phyloP scores from a whole-genome alignment of 495 filamentous ascomycete species.

The Haplographium delicatum region DNA sequence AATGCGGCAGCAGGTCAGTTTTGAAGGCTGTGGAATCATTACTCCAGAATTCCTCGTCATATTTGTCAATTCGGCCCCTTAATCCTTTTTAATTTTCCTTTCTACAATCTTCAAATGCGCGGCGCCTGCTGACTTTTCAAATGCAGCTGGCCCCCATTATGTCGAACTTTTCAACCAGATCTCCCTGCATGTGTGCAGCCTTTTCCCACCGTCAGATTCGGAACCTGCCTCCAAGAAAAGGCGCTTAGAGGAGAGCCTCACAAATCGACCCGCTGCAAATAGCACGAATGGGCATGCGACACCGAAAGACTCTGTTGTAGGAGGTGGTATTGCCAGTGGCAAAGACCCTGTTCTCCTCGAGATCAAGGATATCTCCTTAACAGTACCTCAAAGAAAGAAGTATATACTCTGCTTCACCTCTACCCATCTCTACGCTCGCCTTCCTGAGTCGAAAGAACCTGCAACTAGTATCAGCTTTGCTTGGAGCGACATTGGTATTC shows the following conservation, averaged over 20 bases:
- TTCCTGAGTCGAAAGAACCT: conserved; percentile 55
- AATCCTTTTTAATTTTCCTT: background rate
- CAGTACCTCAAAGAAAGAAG: conserved; percentile 89
- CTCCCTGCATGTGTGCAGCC: conserved; percentile 40
- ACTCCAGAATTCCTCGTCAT: background rate
- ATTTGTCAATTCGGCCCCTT: no score
- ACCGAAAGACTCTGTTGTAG: background rate
- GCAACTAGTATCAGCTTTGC: conserved; percentile 62
- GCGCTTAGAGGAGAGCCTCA: conserved; percentile 40
- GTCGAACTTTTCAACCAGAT: conserved; percentile 50
- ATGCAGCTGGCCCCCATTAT: conserved; percentile 21
- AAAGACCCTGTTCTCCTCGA: conserved; percentile 49
- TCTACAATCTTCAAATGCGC: background rate
- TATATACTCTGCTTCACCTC: conserved; percentile 69
- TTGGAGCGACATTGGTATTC: conserved; percentile 68
- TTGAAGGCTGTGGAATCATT: background rate
- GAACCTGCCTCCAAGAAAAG: conserved; percentile 40
- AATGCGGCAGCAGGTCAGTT: conserved; percentile 20
- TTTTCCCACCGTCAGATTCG: conserved; percentile 31
- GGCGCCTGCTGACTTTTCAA: conserved; percentile 11
- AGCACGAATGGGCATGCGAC: conserved; percentile 16
- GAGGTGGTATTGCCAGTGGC: conserved; percentile 15
- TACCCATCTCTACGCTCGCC: conserved; percentile 62
- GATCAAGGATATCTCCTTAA: conserved; percentile 67
- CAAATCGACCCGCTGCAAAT: conserved; percentile 17